Base-by-base conservation (phyloP, 768 basidiomycete genomes). In the Russula sp. region DNA sequence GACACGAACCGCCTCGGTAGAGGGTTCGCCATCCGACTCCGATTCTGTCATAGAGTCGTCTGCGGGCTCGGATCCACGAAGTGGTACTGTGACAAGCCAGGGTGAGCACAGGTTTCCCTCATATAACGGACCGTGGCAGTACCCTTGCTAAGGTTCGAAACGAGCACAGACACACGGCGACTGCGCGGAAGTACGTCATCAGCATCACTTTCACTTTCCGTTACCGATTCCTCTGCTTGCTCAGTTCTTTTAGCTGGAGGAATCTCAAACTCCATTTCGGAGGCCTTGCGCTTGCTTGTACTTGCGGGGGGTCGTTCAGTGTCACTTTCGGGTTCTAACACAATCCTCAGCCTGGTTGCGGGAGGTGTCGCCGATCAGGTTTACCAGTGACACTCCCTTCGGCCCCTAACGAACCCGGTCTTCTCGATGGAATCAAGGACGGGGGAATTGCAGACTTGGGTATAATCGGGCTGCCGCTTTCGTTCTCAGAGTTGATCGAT, bases 21-120 rank as follows among this genome's bases (percentile, higher is more conserved):
- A 13, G 14, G 13, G 37, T 16, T 60, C 73, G 13, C 64, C 68
- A 20, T 77, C 77, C 39, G 77, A 75, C 57, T 78, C 79, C 5
- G 82, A 72, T 67, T 86, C 80, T 16, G 82, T 81, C 20, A 73
- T 77, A 1, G 81, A 80, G 56, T 76, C 77, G 37, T 76, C 75
- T 69, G n/a, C 11, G 7, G 55, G 49, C 60, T 32, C 22, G 20
- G 14, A 37, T 2, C 34, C 51, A 58, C 45, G 61, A 14, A 59
- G 63, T 4, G 62, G 57, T 10, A 62, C 66, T 47, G 48, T n/a
- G 16, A 45, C 13, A 18, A 44, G 52, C 11, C 16, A n/a, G 40
- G 40, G 18, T 64, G 42, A 61, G 44, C 22, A 35, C 40, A 13
- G 58, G 4, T 22, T 40, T 53, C 44, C 55, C 51, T 35, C 27